Conservation (phyloP, 768 basidiomycete genomes). For the Boletus reticuloceps region DNA sequence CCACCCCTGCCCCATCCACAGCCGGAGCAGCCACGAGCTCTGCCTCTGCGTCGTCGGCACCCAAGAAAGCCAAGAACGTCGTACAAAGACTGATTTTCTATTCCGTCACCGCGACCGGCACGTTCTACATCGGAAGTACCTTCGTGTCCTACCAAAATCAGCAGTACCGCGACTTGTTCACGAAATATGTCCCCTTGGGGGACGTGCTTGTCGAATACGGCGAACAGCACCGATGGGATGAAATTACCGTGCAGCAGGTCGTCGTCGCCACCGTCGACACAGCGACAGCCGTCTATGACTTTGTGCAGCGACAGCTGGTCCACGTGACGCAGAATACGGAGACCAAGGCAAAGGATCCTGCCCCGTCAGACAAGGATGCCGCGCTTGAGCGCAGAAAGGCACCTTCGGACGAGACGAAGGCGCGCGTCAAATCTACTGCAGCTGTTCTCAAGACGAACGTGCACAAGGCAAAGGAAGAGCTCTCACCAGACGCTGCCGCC, state of each 20-base stretch:
- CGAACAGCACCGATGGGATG: constrained; percentile 78
- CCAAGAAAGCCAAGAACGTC: constrained; percentile 53
- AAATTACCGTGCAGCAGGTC: constrained; percentile 59
- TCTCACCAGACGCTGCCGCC: constrained; percentile 22
- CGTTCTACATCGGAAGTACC: constrained; percentile 82
- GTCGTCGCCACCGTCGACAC: constrained; percentile 52
- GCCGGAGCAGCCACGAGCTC: constrained; percentile 17
- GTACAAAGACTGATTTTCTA: constrained; percentile 65
- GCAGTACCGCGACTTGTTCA: constrained; percentile 83
- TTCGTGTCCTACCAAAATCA: constrained; percentile 76
- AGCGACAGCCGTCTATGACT: constrained; percentile 46
- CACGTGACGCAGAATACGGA: constrained; percentile 37
- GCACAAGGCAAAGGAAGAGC: constrained; percentile 34
- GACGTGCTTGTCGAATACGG: constrained; percentile 77
- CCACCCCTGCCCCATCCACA: constrained; percentile 39
- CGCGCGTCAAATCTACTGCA: constrained; percentile 41
- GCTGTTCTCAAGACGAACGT: constrained; percentile 50
- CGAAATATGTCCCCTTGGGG: constrained; percentile 75
- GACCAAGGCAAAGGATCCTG: constrained; percentile 27
- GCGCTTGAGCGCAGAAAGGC: constrained; percentile 36
- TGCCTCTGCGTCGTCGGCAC: constrained; percentile 19
- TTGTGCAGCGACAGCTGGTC: constrained; percentile 44
- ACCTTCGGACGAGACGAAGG: constrained; percentile 42
- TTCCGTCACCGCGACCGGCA: constrained; percentile 62
- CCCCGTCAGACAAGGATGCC: constrained; percentile 28